These are phyloP conservation scores for Durotheca rogersii DNA, from an alignment of 495 filamentous ascomycete species.

Conservation along the genomic window DNA sequence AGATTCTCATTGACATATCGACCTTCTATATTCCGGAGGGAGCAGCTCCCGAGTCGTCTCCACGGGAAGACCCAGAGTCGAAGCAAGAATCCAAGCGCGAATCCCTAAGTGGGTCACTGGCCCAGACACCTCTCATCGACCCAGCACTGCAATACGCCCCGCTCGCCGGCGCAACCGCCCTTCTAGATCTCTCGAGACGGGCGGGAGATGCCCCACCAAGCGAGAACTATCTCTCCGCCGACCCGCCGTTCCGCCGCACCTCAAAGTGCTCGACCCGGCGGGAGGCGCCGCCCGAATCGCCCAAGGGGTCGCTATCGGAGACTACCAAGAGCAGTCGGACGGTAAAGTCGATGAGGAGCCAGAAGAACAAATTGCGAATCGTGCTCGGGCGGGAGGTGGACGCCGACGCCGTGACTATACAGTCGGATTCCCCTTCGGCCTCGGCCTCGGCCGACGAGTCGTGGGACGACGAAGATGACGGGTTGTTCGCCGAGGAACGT, in stretches of 20 bases:
- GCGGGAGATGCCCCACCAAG: background rate
- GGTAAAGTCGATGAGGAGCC: constrained; percentile 23
- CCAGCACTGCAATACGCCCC: constrained; percentile 8
- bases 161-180: constrained; percentile 6
- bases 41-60: background rate
- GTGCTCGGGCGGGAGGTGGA: constrained; percentile 18
- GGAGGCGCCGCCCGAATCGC: constrained; percentile 9
- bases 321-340: constrained; percentile 15
- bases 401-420: background rate
- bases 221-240: background rate
- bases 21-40: constrained; percentile 40
- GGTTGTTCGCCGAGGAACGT: constrained; percentile 34
- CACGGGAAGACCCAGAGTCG: constrained; percentile 1
- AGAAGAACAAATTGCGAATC: constrained; percentile 15
- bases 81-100: background rate
- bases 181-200: constrained; percentile 8
- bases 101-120: constrained; percentile 5
- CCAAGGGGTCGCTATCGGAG: constrained; percentile 12
- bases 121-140: constrained; percentile 18
- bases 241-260: constrained; percentile 3
- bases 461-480: constrained; percentile 30
- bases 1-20: constrained; percentile 40
- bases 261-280: background rate
- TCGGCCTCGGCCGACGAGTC: constrained; percentile 12
- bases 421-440: constrained; percentile 1